Conservation (phyloP, 2,329 filamentous ascomycete species). For the Pseudonectria foliicola region DNA sequence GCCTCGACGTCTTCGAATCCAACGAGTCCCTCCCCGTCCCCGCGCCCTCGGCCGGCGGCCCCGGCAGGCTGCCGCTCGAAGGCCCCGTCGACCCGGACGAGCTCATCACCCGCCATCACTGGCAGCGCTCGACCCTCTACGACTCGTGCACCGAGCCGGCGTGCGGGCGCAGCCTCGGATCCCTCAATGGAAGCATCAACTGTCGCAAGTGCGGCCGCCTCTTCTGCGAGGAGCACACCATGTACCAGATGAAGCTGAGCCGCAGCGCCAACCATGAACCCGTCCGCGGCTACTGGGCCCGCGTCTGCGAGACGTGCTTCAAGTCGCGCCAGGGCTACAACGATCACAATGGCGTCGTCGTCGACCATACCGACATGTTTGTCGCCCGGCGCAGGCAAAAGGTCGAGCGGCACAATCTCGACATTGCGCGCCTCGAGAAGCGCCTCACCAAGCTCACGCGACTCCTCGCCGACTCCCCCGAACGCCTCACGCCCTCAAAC, state of each 20-base stretch:
- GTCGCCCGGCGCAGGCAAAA: constrained; percentile 62
- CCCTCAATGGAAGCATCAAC: constrained; percentile 78
- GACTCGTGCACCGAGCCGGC: constrained; percentile 83
- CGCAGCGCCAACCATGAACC: constrained; percentile 85
- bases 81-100: constrained; percentile 71
- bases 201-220: constrained; percentile 87
- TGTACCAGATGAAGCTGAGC: constrained; percentile 99
- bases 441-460: constrained; percentile 84
- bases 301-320: constrained; percentile 98
- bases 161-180: constrained; percentile 73
- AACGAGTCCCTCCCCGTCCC: constrained; percentile 56
- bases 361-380: constrained; percentile 70
- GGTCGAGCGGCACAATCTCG: constrained; percentile 78
- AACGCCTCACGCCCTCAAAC: constrained; percentile 48
- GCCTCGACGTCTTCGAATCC: constrained; percentile 87
- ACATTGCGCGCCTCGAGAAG: constrained; percentile 86
- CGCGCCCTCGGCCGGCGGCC: constrained; percentile 26
- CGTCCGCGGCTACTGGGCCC: constrained; percentile 81
- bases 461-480: constrained; percentile 67
- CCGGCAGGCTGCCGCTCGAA: constrained; percentile 36
- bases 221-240: constrained; percentile 96
- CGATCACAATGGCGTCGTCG: constrained; percentile 66
- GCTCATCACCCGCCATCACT: constrained; percentile 78
- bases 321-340: constrained; percentile 95
- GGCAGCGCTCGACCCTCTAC: constrained; percentile 69